These are phyloP conservation scores for Saccharum spontaneum DNA, from an alignment of 176 grass and related monocot species.

Conservation along the genomic window DNA sequence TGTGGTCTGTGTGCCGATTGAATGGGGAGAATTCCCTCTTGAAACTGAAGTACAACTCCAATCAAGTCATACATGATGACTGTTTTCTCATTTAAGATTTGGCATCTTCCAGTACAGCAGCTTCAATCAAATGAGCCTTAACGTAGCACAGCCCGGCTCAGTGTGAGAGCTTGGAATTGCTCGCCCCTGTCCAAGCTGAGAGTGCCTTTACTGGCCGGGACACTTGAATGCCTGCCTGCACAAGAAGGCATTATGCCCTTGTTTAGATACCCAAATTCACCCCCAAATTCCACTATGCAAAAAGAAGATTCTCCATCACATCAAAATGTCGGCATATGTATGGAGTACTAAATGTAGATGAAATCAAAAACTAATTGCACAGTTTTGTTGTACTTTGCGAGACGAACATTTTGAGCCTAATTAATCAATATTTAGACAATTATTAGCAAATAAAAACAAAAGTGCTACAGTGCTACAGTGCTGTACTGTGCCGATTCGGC, in stretches of 20 bases:
- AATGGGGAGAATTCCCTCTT: conserved; percentile 30
- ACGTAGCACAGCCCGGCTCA: conserved; percentile 41
- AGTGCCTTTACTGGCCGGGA: conserved; percentile 42
- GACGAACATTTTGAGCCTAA: no score
- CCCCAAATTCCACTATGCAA: no score
- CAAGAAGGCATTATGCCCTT: conserved; percentile 46
- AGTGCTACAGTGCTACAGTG: no score
- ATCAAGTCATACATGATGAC: conserved; percentile 58
- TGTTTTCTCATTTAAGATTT: conserved; percentile 57
- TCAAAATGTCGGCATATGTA: no score
- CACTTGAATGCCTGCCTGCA: conserved; percentile 64
- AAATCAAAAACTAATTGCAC: no score
- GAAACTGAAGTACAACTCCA: conserved; percentile 39
- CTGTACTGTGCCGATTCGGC: no score
- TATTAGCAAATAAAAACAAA: no score
- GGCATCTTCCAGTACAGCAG: conserved; percentile 57
- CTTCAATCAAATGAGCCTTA: conserved; percentile 51
- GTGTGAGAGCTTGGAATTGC: conserved; percentile 48
- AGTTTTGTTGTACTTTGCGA: no score
- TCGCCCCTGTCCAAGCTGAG: conserved; percentile 50
- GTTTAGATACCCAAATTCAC: no score
- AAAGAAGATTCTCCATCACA: no score
- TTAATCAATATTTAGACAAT: no score
- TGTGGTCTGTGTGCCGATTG: conserved; percentile 24
- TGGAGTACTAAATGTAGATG: no score